Evolutionary conservation across 2,329 filamentous ascomycete genomes (phyloP).

Genomic region (Fusarium transvaalense): DNA sequence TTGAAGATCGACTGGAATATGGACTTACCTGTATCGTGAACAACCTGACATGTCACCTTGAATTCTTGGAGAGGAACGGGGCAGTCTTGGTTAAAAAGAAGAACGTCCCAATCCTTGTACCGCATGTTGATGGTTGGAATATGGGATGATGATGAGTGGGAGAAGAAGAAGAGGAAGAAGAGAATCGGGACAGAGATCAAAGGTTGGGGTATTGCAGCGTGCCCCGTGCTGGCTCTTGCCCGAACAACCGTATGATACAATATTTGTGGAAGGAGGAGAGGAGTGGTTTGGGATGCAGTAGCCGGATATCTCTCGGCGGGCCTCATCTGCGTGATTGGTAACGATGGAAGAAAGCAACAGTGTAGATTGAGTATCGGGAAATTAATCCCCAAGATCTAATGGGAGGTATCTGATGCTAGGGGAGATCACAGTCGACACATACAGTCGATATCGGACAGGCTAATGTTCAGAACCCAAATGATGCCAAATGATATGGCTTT

Average conservation of each 20-base stretch:
- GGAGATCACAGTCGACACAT: neutral
- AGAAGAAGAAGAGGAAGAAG: neutral
- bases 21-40: slow-evolving; percentile 62
- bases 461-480: neutral
- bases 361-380: neutral
- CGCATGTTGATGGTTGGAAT: slow-evolving; percentile 69
- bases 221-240: slow-evolving; percentile 14
- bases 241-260: neutral
- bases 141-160: slow-evolving; percentile 1
- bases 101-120: slow-evolving; percentile 87
- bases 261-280: slow-evolving; percentile 21
- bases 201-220: neutral
- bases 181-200: neutral
- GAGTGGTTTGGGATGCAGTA: no score
- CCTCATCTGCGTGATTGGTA: neutral
- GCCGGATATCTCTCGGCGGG: no score
- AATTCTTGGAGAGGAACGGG: slow-evolving; percentile 84
- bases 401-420: neutral
- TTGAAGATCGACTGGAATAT: no score
- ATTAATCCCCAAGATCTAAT: neutral
- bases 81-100: slow-evolving; percentile 77
- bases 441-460: no score
- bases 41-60: slow-evolving; percentile 79
- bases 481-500: neutral
- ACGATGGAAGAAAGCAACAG: neutral